phyloP scores from a whole-genome alignment of 2,329 filamentous ascomycete species.

The Nakataea oryzae region DNA sequence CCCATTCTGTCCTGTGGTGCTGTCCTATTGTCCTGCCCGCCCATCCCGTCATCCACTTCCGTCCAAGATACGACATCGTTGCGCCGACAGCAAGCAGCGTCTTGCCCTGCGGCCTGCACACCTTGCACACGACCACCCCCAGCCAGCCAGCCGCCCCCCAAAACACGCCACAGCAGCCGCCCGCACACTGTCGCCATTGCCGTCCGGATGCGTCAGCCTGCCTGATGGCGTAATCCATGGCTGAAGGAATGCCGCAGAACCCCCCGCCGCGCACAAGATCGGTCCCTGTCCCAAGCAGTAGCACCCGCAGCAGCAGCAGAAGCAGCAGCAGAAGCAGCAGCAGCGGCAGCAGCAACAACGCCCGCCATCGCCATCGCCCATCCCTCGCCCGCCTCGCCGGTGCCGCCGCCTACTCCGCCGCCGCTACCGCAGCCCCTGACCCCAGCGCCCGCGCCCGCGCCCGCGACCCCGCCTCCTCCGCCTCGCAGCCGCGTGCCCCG shows the following conservation, averaged over 20 bases:
- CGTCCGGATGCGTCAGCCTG: conserved; percentile 19
- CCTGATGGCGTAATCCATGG: conserved; percentile 60
- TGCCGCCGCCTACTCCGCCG: conserved; percentile 1
- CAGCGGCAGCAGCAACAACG: background rate
- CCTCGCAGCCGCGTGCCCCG: too few relatives aligned
- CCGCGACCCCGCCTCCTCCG: background rate
- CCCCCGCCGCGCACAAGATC: conserved; percentile 32
- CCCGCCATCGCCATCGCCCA: background rate
- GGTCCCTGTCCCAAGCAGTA: conserved; percentile 39
- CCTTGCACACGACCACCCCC: background rate
- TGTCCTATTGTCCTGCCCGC: too few relatives aligned
- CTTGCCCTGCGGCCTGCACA: too few relatives aligned
- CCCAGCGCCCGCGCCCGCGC: background rate
- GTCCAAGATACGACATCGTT: too few relatives aligned
- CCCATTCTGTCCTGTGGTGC: too few relatives aligned
- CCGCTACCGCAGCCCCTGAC: background rate
- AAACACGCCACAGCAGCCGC: background rate
- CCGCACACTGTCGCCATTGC: background rate
- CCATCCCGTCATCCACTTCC: background rate
- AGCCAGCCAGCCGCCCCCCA: background rate
- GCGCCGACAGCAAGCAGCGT: too few relatives aligned
- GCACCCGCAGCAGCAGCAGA: background rate
- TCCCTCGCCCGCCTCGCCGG: background rate
- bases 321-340: background rate
- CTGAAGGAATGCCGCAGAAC: conserved; percentile 42